Conservation (phyloP, 495 filamentous ascomycete genomes). For the Aspergillus ostianus region DNA sequence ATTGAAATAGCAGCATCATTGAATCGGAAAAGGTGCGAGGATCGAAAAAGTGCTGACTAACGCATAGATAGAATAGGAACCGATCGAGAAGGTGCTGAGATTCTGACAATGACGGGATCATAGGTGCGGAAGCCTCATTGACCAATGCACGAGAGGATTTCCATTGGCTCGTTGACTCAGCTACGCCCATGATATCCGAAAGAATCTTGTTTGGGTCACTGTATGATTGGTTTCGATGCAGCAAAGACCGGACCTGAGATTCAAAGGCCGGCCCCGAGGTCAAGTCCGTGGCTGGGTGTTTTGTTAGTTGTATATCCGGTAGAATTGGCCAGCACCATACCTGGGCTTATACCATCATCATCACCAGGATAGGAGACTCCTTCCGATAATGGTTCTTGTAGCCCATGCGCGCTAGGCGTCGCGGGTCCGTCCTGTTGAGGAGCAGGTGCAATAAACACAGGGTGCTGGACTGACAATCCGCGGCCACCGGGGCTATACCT, state of each 20-base stretch:
- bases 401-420: neutral
- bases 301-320: neutral
- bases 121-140: conserved; percentile 6
- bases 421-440: neutral
- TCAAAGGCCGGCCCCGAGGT: conserved; percentile 26
- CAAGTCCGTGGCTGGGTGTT: conserved; percentile 19
- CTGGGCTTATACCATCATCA: conserved; percentile 17
- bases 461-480: neutral
- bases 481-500: neutral
- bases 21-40: conserved; percentile 21
- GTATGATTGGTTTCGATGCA: conserved; percentile 11
- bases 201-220: neutral
- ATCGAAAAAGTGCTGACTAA: conserved; percentile 28
- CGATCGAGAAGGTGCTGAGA: conserved; percentile 25
- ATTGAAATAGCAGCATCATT: conserved; percentile 22
- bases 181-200: neutral
- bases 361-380: conserved; percentile 6
- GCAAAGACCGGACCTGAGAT: conserved; percentile 23
- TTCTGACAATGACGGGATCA: conserved; percentile 17
- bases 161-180: conserved; percentile 4
- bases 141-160: conserved; percentile 10
- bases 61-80: conserved; percentile 25
- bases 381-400: neutral
- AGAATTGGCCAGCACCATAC: conserved; percentile 1
- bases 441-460: neutral